Base-by-base conservation (phyloP, 768 basidiomycete genomes). In the Leccinum obscurum region DNA sequence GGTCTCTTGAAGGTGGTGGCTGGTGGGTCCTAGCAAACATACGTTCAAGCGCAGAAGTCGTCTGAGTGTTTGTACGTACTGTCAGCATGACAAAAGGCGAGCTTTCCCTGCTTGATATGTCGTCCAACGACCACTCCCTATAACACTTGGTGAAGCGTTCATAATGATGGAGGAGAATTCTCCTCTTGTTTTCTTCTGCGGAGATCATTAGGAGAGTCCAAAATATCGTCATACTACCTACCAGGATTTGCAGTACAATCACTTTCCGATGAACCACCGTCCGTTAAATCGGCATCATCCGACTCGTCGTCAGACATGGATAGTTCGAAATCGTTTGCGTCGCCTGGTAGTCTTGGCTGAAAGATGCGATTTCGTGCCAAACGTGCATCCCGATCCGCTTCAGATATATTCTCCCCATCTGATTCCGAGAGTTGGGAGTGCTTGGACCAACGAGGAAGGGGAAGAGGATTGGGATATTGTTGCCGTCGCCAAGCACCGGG, bases 271-370 rank as follows among this genome's bases (percentile, higher is more conserved):
- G 76, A 73, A 52, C 59, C 64, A 7, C 72, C 76, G 52, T 88
- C 87, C 2, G 85, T 88, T 53, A 89, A 68, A 66, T 88, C 88
- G 24, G 84, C 85, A 63, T 90, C 77, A 64, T 93, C 92, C 3
- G 92, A 93, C 72, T 93, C 92, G 63, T 92, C 91, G 54, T 85
- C 88, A 9, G 83, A 84, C 66, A 86, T 78, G 56, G 77, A 80
- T 17, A 75, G 76, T 52, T 86, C 76, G 20, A 80, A 83, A 7
- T 82, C 81, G 26, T 80, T 70, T 20, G 57, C 48, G 34, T 58
- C 50, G 26, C 39, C 28, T 51, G 56, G 49, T 17, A 52, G 34
- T 20, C 69, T 62, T 11, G 76, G 75, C 51, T 74, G 80, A 4
- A 80, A 70, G 11, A 83, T 78, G 24, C 88, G 85, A 7, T 83